phyloP scores from a whole-genome alignment of 1,284 basidiomycete species.

The Laetiporus sulphureus region DNA sequence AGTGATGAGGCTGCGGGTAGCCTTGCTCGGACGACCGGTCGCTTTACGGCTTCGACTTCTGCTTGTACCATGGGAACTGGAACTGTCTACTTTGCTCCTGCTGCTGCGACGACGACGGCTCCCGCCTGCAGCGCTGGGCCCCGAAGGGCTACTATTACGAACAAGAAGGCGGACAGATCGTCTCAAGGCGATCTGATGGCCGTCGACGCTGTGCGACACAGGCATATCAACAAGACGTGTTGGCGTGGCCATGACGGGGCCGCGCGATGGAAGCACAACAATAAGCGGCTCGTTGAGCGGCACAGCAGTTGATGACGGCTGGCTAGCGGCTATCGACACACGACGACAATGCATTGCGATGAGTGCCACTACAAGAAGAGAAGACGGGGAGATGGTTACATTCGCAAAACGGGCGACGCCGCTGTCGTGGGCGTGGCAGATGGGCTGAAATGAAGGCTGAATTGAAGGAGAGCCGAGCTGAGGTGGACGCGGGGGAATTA shows the following conservation, averaged over 20 bases:
- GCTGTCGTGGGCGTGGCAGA: too few relatives aligned
- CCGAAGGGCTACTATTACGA: neutral
- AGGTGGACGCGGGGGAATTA: slow-evolving; percentile 10
- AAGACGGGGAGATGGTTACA: slow-evolving; percentile 8
- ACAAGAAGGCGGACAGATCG: slow-evolving; percentile 6
- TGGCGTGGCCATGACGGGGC: slow-evolving; percentile 6
- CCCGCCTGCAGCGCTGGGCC: neutral
- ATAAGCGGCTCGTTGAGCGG: neutral
- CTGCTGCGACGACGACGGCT: too few relatives aligned
- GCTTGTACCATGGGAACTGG: too few relatives aligned
- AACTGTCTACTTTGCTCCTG: neutral
- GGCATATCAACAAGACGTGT: neutral
- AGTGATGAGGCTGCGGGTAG: neutral
- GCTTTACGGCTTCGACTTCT: too few relatives aligned
- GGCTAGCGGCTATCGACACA: slow-evolving; percentile 5
- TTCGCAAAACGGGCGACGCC: slow-evolving; percentile 1
- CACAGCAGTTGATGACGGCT: slow-evolving; percentile 3
- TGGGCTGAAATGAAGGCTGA: too few relatives aligned
- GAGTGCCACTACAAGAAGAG: slow-evolving; percentile 1
- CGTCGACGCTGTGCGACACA: neutral
- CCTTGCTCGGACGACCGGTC: neutral
- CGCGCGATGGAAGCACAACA: neutral
- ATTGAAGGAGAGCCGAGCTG: slow-evolving; percentile 2
- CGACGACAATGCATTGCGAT: slow-evolving; percentile 2
- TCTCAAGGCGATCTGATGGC: slow-evolving; percentile 1